Conservation (phyloP, 371 early-diverging fungal genomes). For the Haplosporangium sp. region DNA sequence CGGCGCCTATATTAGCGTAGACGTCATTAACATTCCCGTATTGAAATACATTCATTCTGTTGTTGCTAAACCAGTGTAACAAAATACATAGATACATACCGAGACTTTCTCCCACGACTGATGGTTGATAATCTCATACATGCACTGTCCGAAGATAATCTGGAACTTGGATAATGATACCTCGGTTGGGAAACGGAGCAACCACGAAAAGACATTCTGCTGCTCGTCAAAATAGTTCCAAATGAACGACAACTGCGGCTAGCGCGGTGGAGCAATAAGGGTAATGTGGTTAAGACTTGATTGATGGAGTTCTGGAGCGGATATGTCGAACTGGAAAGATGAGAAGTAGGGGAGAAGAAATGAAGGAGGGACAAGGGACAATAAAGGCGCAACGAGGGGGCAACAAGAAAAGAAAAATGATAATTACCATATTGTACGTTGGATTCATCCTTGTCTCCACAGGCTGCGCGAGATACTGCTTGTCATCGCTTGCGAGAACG, state of each 20-base stretch:
- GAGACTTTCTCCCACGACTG: constrained; percentile 56
- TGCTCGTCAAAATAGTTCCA: constrained; percentile 60
- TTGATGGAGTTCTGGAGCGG: too few species aligned
- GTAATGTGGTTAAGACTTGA: too few species aligned
- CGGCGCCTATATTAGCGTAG: constrained; percentile 40
- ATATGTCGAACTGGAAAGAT: too few species aligned
- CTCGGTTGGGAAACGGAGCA: constrained; percentile 65
- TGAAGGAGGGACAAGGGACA: not conserved
- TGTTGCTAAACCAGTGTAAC: too few species aligned
- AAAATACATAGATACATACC: constrained; percentile 24
- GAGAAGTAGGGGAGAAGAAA: too few species aligned
- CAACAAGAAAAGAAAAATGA: not conserved
- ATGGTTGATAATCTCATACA: constrained; percentile 71
- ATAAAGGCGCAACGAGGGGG: not conserved
- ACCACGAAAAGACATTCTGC: constrained; percentile 71
- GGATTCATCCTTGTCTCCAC: constrained; percentile 79
- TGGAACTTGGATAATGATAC: constrained; percentile 62
- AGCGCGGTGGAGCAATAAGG: not conserved
- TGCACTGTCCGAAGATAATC: constrained; percentile 68
- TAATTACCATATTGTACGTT: constrained; percentile 65
- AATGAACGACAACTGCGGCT: constrained; percentile 46
- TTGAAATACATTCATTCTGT: not conserved
- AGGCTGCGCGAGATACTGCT: constrained; percentile 66
- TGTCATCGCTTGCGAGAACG: constrained; percentile 57
- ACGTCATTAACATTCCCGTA: not conserved